Evolutionary conservation across 805 yeast genomes (phyloP).

Genomic region (Yarrowia divulgata): DNA sequence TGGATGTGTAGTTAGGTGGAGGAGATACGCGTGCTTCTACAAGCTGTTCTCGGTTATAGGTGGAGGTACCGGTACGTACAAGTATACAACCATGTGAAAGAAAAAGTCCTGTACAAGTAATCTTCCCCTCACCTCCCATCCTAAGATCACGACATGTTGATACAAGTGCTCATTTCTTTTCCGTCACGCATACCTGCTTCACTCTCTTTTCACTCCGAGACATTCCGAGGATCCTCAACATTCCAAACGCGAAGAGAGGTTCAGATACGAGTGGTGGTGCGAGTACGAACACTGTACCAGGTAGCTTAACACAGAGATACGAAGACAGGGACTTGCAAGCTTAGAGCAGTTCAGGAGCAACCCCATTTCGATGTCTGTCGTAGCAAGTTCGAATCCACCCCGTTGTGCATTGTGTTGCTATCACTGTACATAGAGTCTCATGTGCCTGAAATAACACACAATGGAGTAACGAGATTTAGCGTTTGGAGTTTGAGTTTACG

Average conservation of each 20-base stretch:
- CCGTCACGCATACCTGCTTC: neutral
- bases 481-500: neutral
- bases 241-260: constrained; percentile 31
- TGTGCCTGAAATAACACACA: constrained; percentile 2
- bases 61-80: too few relatives aligned
- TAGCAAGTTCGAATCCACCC: neutral
- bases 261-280: constrained; percentile 5
- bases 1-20: neutral
- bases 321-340: too few relatives aligned
- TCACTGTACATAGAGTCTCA: neutral
- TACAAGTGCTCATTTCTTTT: neutral
- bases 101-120: too few relatives aligned
- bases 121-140: too few relatives aligned
- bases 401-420: constrained; percentile 1
- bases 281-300: too few relatives aligned
- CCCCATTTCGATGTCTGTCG: neutral
- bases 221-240: constrained; percentile 25
- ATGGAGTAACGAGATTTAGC: neutral
- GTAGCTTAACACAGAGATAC: too few relatives aligned
- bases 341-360: too few relatives aligned
- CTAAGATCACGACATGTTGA: neutral
- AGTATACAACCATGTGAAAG: too few relatives aligned
- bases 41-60: too few relatives aligned
- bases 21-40: too few relatives aligned
- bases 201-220: constrained; percentile 2